A percentile compares a stretch with the other conserved stretches of the same genome.
Evolutionary conservation across 192 early-diverging fungal genomes (phyloP).

Genomic region (Coemansia sp.): DNA sequence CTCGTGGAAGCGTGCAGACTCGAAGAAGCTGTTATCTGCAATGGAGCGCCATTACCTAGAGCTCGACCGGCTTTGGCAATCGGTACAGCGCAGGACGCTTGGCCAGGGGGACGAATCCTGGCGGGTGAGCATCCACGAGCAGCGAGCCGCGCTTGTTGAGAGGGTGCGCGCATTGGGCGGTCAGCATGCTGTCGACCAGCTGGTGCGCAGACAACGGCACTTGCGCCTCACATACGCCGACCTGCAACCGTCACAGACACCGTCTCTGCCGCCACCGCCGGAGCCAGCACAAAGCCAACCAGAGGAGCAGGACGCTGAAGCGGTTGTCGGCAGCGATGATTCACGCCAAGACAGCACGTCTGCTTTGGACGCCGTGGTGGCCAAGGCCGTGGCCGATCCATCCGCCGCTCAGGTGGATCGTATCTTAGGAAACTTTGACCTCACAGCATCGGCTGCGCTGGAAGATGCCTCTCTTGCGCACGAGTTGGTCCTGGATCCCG

Average conservation of each 20-base stretch:
- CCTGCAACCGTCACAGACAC: conserved; percentile 32
- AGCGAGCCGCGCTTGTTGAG: conserved; percentile 22
- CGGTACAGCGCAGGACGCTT: conserved; percentile 36
- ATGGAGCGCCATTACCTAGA: conserved; percentile 51
- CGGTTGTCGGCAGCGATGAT: not conserved
- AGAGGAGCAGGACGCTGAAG: not conserved
- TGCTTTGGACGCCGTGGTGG: conserved; percentile 6
- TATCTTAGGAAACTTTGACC: conserved; percentile 30
- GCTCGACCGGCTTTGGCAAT: conserved; percentile 47
- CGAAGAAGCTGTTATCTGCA: conserved; percentile 24
- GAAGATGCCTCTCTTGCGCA: conserved; percentile 41
- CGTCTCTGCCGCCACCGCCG: conserved; percentile 20
- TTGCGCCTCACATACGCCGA: conserved; percentile 24
- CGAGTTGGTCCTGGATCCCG: conserved; percentile 39
- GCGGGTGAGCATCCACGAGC: conserved; percentile 32
- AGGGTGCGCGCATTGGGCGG: conserved; percentile 34
- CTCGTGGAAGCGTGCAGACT: conserved; percentile 45
- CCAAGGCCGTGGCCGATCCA: conserved; percentile 33
- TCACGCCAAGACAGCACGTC: conserved; percentile 5
- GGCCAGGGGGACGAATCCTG: conserved; percentile 46
- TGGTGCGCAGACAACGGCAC: conserved; percentile 24
- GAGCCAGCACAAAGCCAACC: not conserved
- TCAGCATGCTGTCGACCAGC: conserved; percentile 16
- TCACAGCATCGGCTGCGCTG: conserved; percentile 31
- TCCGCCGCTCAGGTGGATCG: conserved; percentile 26